phyloP scores from a whole-genome alignment of 1,284 basidiomycete genomes.

The Malassezia dermatis region DNA sequence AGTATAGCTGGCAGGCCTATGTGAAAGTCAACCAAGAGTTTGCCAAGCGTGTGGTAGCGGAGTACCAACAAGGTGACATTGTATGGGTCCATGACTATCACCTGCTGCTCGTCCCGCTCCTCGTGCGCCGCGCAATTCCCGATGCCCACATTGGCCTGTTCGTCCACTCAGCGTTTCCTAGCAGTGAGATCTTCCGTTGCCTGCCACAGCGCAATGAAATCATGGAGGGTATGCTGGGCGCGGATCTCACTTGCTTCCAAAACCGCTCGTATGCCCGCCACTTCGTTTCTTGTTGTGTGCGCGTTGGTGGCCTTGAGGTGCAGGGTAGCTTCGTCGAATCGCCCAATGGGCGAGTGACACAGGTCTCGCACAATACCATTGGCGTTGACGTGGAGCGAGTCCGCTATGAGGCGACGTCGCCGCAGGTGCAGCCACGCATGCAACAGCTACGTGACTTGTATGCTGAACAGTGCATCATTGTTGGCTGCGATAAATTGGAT shows the following conservation, averaged over 20 bases:
- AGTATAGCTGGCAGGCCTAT: constrained; percentile 70
- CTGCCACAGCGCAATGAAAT: constrained; percentile 77
- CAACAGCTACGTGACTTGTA: constrained; percentile 75
- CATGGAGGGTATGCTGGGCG: constrained; percentile 93
- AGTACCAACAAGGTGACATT: constrained; percentile 79
- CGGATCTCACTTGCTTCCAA: constrained; percentile 91
- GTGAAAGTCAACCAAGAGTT: constrained; percentile 75
- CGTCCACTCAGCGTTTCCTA: constrained; percentile 94
- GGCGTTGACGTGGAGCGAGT: constrained; percentile 93
- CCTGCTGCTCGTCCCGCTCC: constrained; percentile 73
- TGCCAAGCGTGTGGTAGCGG: constrained; percentile 62
- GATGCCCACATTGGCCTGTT: constrained; percentile 76
- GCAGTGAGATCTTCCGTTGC: constrained; percentile 88
- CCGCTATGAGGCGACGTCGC: constrained; percentile 64
- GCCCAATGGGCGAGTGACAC: constrained; percentile 72
- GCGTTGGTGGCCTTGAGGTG: constrained; percentile 89
- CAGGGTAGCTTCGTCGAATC: constrained; percentile 69
- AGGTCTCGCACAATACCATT: constrained; percentile 83
- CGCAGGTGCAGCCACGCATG: constrained; percentile 78
- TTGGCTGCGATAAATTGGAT: constrained; percentile 96
- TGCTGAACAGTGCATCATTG: constrained; percentile 94
- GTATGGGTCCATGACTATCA: constrained; percentile 59
- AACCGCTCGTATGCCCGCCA: constrained; percentile 92
- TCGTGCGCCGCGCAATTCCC: constrained; percentile 67
- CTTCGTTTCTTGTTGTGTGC: constrained; percentile 85